Base-by-base conservation (phyloP, 164 flowering plant genomes). In the Dillenia suffruticosa region DNA sequence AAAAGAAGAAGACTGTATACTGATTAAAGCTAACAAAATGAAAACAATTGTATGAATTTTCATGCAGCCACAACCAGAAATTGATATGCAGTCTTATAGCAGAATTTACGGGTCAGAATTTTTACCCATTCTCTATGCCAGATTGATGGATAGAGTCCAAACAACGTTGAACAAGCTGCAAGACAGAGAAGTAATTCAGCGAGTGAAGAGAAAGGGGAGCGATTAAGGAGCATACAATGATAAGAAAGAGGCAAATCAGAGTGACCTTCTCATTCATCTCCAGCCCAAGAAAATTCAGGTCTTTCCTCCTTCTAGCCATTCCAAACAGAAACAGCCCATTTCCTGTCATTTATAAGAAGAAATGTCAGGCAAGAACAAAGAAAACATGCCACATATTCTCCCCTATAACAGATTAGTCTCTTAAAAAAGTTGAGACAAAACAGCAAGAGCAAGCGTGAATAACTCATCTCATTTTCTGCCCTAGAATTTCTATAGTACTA, bases 111-210 rank as follows among this genome's bases (percentile, higher is more conserved):
- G 44, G 59, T 51, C 54, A 63, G 7, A 65, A 59, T 26, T 68
- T 81, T n/a, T 75, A 88, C 94, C 71, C 69, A 63, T 88, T 88
- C 61, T 51, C 65, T 51, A 79, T 56, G 49, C 75, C 81, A 56
- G 57, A 73, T 58, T 66, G 79, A 54, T 56, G 63, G 66, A 79
- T 72, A 66, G 79, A 71, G 10, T 70, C 78, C 26, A 80, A 67
- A 71, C 96, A 91, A 24, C 76, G 84, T 46, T 43, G 59, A 12
- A 91, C 97, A 72, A 91, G 89, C 97, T 91, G 89, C 65, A 74
- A 49, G 54, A 64, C 46, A 14, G 10, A 57, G 44, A 26, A 49
- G 54, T 19, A 1, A 19, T 19, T 19, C 22, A 19, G 22, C 22
- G 22, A 17, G 24, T 43, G 15, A 57, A 9, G 57, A 51, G 12